Evolutionary conservation across 768 basidiomycete genomes (phyloP).

Genomic region (Auriscalpium orientale): DNA sequence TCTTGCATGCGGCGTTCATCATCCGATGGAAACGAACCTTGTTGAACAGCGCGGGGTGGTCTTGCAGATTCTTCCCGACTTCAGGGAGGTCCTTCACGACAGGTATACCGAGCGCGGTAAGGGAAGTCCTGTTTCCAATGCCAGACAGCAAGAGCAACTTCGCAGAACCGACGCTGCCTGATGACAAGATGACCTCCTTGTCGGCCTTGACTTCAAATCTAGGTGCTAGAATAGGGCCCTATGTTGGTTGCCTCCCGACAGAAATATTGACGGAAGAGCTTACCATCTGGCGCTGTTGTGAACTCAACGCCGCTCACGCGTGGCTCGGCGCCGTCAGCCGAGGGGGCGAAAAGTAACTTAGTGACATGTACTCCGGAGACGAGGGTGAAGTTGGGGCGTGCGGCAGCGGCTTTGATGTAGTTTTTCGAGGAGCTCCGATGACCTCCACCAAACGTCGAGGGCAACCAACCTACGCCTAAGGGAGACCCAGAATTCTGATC

Average conservation of each 20-base stretch:
- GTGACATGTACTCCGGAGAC: neutral
- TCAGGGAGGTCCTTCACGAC: constrained; percentile 8
- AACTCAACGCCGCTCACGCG: constrained; percentile 10
- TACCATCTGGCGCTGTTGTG: neutral
- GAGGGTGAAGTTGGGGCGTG: neutral
- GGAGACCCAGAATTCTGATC: neutral
- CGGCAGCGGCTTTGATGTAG: neutral
- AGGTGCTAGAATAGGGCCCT: neutral
- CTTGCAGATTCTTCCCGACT: constrained; percentile 8
- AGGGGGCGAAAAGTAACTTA: neutral
- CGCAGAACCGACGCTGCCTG: constrained; percentile 22
- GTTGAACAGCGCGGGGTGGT: neutral
- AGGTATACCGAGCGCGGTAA: constrained; percentile 24
- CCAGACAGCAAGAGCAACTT: constrained; percentile 37
- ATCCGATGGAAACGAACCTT: constrained; percentile 1
- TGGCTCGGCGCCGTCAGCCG: neutral
- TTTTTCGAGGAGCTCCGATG: neutral
- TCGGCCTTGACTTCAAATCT: constrained; percentile 7
- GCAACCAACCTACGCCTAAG: neutral
- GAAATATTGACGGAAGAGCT: neutral
- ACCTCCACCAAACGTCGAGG: neutral
- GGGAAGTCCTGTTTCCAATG: constrained; percentile 28
- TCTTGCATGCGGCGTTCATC: neutral
- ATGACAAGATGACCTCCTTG: constrained; percentile 18
- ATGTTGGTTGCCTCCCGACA: no score